Conservation (phyloP, 164 flowering plant genomes). For the Paratinospora sagittata region DNA sequence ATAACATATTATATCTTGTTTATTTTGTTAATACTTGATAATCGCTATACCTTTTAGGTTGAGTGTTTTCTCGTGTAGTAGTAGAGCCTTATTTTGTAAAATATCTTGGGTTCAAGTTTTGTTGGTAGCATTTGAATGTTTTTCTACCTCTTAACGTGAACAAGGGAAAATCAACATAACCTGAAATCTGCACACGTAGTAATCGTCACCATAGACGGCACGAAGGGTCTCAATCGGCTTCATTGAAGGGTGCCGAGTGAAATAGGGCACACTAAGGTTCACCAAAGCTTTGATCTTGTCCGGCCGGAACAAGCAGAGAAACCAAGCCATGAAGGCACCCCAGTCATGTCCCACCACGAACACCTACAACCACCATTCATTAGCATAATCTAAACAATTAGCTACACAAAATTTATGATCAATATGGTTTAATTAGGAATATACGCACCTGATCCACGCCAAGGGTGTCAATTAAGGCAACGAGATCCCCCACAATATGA, state of each 20-base stretch:
- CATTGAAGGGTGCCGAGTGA: conserved; percentile 32
- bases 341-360: conserved; percentile 64
- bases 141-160: no score
- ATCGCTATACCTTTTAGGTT: not conserved
- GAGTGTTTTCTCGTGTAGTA: no score
- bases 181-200: conserved; percentile 63
- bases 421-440: not conserved
- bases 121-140: no score
- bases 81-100: no score
- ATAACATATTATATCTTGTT: no score
- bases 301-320: conserved; percentile 48
- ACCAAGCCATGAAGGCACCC: conserved; percentile 62
- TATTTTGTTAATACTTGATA: no score
- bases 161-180: conserved; percentile 12
- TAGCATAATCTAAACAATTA: not conserved
- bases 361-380: conserved; percentile 14
- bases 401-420: not conserved
- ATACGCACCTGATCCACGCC: not conserved
- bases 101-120: no score
- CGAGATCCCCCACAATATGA: not conserved
- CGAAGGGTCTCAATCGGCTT: conserved; percentile 31
- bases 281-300: conserved; percentile 57
- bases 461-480: no score
- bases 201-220: conserved; percentile 44
- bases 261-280: conserved; percentile 36